Evolutionary conservation across 2,329 filamentous ascomycete species (phyloP), one percentile per base, ranked within the genome.

Genomic region (Fusarium marasasianum): DNA sequence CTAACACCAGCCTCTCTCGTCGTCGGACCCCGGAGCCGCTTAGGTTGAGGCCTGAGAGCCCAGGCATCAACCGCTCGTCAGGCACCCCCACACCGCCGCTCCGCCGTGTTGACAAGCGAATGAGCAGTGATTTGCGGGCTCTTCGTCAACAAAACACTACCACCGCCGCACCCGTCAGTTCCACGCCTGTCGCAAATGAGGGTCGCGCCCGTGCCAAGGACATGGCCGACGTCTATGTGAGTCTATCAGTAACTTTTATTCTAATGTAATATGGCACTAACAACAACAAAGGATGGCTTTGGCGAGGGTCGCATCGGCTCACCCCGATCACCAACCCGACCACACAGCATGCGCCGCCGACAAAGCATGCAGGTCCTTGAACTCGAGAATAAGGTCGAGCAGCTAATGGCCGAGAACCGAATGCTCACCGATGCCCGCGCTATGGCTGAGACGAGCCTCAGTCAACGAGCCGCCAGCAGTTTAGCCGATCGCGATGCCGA

Each of bases 301-400:
- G 96, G 96, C 85, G 94, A 97, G 85, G 94, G 93, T 84, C 94
- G 90, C 80, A 89, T 93, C 81, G 92, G 92, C 81, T 97, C 95
- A 81, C 95, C 96, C 80, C 91, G 93, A 79, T 98, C 96, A 79
- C 96, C 96, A 63, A 97, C 94, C 77, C 92, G 96, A 83, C 95
- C 96, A 78, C 94, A 95, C 80, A 98, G 95, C 87, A 93, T 99
- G 90, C 95, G 96, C 78, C 95, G 96, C 81, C 94, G 96, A 81
- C 96, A 98, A 84, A 98, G 96, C 88, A 96, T 98, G 92, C 96
- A 98, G 85, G 91, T 96, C 62, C 91, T 98, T 70, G 96, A 99
- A 79, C 91, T 99, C 80, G 95, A 98, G 86, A 88, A 90, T 69
- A 91, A 90, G 79, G 89, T 99, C 78, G 94, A 98, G 77, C 92